Percentiles rank a stretch among this genome's conserved stretches.
Conservation (phyloP, 2,329 filamentous ascomycete species). For the Diaporthe amygdali region DNA sequence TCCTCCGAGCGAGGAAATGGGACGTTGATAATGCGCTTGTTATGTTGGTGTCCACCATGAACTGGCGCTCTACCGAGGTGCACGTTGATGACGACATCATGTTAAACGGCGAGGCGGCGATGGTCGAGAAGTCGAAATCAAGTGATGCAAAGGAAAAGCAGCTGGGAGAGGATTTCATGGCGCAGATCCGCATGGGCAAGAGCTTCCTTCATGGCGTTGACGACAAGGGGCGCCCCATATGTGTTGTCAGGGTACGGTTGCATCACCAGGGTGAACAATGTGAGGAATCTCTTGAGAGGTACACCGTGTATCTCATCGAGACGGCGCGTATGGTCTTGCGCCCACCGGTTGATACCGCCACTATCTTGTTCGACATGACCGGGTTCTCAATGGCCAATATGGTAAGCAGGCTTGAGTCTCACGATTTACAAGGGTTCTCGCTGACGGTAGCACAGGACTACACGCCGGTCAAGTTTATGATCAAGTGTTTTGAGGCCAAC, state of each 20-base stretch:
- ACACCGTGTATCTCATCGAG: constrained; percentile 94
- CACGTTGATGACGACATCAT: constrained; percentile 91
- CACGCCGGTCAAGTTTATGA: constrained; percentile 97
- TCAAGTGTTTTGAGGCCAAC: constrained; percentile 98
- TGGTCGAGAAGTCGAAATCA: constrained; percentile 64
- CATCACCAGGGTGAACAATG: constrained; percentile 84
- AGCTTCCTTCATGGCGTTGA: constrained; percentile 90
- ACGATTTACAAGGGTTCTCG: background rate
- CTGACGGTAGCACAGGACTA: constrained; percentile 69
- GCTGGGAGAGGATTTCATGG: constrained; percentile 76
- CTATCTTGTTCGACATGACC: constrained; percentile 95
- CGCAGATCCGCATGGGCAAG: constrained; percentile 88
- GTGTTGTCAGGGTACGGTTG: constrained; percentile 80
- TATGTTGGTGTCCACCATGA: constrained; percentile 94
- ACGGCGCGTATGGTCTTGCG: constrained; percentile 84
- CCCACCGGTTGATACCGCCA: constrained; percentile 90
- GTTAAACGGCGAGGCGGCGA: constrained; percentile 72
- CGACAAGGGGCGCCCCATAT: constrained; percentile 84
- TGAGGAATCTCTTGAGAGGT: constrained; percentile 82
- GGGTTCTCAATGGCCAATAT: constrained; percentile 94
- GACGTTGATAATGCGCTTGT: constrained; percentile 90
- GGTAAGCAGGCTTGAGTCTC: constrained; percentile 52
- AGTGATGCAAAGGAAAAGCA: constrained; percentile 68
- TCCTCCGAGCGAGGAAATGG: constrained; percentile 92
- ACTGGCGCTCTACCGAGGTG: constrained; percentile 85